Percentiles rank a stretch among this genome's conserved stretches.
Evolutionary conservation across 2,329 filamentous ascomycete genomes (phyloP).

Genomic region (Thermoascus crustaceus): DNA sequence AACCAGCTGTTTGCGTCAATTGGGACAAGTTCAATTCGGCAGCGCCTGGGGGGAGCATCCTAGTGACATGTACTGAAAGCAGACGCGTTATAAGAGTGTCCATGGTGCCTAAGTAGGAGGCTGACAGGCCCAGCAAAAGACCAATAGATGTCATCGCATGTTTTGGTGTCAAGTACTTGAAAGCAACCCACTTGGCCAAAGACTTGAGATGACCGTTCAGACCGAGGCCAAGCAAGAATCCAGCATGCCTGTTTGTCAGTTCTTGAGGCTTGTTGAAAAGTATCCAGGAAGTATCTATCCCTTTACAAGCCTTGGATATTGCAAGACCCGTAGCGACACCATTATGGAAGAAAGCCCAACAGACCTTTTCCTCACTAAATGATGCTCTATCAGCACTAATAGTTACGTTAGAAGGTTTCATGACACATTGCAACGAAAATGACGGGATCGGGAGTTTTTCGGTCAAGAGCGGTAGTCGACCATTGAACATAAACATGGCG

Average conservation of each 20-base stretch:
- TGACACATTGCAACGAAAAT: conserved; percentile 84
- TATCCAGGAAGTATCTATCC: conserved; percentile 98
- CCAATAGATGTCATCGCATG: conserved; percentile 99
- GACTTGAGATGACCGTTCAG: conserved; percentile 91
- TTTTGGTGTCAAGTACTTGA: conserved; percentile 98
- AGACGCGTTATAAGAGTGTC: conserved; percentile 89
- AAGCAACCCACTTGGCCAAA: conserved; percentile 95
- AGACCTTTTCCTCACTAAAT: conserved; percentile 92
- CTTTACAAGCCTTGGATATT: conserved; percentile 80
- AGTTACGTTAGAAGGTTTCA: conserved; percentile 85
- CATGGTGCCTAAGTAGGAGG: conserved; percentile 94
- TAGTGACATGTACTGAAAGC: conserved; percentile 88
- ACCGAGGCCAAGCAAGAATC: conserved; percentile 81
- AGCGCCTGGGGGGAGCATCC: conserved; percentile 85
- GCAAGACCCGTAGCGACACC: conserved; percentile 87
- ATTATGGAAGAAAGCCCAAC: conserved; percentile 97
- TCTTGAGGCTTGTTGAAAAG: conserved; percentile 94
- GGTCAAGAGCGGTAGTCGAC: conserved; percentile 79
- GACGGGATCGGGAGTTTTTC: conserved; percentile 85
- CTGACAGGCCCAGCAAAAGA: conserved; percentile 81
- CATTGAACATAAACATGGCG: conserved; percentile 78
- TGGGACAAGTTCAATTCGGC: conserved; percentile 91
- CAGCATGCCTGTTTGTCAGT: conserved; percentile 90
- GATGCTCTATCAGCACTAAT: conserved; percentile 82
- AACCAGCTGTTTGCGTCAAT: conserved; percentile 86